Evolutionary conservation across 176 grass and related monocot genomes (phyloP).

Genomic region (Hyparrhenia diplandra): DNA sequence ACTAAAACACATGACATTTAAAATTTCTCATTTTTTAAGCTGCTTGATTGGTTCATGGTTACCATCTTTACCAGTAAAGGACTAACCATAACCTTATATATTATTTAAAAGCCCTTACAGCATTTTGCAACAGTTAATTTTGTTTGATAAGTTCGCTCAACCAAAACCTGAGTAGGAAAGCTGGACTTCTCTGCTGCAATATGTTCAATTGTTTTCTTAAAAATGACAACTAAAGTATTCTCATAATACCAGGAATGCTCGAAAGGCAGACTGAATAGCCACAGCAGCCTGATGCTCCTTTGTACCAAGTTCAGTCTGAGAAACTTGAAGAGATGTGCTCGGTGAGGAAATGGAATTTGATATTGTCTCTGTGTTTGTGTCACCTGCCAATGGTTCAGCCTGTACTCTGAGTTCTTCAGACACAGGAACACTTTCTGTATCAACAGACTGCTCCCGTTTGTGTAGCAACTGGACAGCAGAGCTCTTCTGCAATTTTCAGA

Average conservation of each 20-base stretch:
- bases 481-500: conserved; percentile 37
- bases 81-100: conserved; percentile 1
- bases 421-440: conserved; percentile 30
- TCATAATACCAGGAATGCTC: conserved; percentile 85
- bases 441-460: conserved; percentile 42
- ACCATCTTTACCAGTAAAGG: conserved; percentile 7
- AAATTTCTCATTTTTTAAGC: neutral
- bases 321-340: conserved; percentile 33
- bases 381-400: conserved; percentile 30
- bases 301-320: conserved; percentile 37
- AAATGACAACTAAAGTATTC: neutral
- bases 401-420: conserved; percentile 30
- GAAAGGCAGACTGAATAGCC: conserved; percentile 86
- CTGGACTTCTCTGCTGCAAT: no score
- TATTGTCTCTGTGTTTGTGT: conserved; percentile 19
- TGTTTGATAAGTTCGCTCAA: neutral
- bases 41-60: neutral
- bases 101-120: neutral
- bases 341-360: conserved; percentile 39
- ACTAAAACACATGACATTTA: conserved; percentile 2
- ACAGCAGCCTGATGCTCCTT: conserved; percentile 67
- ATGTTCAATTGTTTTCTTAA: no score
- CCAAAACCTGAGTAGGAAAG: no score
- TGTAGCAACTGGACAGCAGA: conserved; percentile 39
- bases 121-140: neutral